Evolutionary conservation across 2,329 filamentous ascomycete genomes (phyloP).

Genomic region (Ceratocystis ficicola): DNA sequence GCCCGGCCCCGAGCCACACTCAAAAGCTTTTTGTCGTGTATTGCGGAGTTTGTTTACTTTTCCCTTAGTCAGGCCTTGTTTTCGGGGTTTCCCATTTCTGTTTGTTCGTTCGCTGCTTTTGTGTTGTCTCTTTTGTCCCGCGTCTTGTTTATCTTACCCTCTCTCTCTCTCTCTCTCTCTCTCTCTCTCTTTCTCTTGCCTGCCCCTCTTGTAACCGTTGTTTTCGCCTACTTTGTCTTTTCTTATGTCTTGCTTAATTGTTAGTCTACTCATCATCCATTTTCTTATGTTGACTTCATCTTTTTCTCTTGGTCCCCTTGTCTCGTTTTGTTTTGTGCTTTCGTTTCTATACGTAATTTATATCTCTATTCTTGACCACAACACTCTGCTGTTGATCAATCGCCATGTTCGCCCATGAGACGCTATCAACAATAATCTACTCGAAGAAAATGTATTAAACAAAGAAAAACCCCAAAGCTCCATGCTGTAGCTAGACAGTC

Average conservation of each 20-base stretch:
- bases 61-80: not conserved
- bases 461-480: too few relatives aligned
- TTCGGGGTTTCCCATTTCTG: not conserved
- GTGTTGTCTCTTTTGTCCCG: not conserved
- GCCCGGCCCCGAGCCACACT: not conserved
- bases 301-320: too few relatives aligned
- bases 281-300: not conserved
- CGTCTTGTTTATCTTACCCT: not conserved
- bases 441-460: too few relatives aligned
- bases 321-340: too few relatives aligned
- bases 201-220: too few relatives aligned
- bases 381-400: too few relatives aligned
- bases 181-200: not conserved
- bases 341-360: too few relatives aligned
- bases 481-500: too few relatives aligned
- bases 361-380: too few relatives aligned
- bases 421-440: too few relatives aligned
- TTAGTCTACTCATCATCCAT: slow-evolving; percentile 7
- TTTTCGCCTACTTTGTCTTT: not conserved
- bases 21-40: not conserved
- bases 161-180: not conserved
- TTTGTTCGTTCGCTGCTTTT: not conserved
- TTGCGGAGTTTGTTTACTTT: not conserved
- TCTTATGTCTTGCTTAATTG: slow-evolving; percentile 5
- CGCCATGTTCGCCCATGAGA: too few relatives aligned